These are phyloP conservation scores for Puccinia coronata DNA, from an alignment of 1,284 basidiomycete species.

Conservation along the genomic window DNA sequence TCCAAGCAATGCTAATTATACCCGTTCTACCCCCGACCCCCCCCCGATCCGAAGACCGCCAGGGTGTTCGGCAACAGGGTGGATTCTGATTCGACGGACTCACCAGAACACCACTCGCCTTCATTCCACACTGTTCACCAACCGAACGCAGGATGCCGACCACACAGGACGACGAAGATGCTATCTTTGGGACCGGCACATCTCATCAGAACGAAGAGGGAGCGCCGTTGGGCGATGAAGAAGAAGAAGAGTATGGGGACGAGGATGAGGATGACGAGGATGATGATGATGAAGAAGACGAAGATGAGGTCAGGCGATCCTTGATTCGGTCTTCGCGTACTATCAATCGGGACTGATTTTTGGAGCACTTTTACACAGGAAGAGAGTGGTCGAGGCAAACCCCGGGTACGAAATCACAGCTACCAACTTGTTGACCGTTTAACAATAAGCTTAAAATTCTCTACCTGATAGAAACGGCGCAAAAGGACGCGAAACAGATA, in stretches of 20 bases:
- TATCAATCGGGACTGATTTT: slow-evolving; percentile 44
- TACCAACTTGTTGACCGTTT: not conserved
- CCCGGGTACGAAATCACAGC: slow-evolving; percentile 14
- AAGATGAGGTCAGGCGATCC: slow-evolving; percentile 61
- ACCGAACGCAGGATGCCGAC: not conserved
- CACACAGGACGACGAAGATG: slow-evolving; percentile 11
- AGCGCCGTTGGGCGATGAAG: slow-evolving; percentile 52
- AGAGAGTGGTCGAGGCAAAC: slow-evolving; percentile 43
- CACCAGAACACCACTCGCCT: too few relatives aligned
- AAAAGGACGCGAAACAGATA: slow-evolving; percentile 52
- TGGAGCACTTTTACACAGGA: slow-evolving; percentile 36
- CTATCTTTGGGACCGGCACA: not conserved
- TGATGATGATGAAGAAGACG: slow-evolving; percentile 66
- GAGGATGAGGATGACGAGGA: slow-evolving; percentile 61
- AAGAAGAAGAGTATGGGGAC: slow-evolving; percentile 51
- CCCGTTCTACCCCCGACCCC: too few relatives aligned
- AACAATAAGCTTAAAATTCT: not conserved
- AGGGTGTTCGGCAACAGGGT: too few relatives aligned
- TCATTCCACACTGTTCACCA: not conserved
- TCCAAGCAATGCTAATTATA: too few relatives aligned
- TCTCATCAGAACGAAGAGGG: not conserved
- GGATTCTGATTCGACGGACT: too few relatives aligned
- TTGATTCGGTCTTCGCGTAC: slow-evolving; percentile 38
- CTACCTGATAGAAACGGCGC: slow-evolving; percentile 50
- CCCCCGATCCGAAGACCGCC: too few relatives aligned